Evolutionary conservation across 1,284 basidiomycete species (phyloP).

Genomic region (Sanguinoderma infundibulare): DNA sequence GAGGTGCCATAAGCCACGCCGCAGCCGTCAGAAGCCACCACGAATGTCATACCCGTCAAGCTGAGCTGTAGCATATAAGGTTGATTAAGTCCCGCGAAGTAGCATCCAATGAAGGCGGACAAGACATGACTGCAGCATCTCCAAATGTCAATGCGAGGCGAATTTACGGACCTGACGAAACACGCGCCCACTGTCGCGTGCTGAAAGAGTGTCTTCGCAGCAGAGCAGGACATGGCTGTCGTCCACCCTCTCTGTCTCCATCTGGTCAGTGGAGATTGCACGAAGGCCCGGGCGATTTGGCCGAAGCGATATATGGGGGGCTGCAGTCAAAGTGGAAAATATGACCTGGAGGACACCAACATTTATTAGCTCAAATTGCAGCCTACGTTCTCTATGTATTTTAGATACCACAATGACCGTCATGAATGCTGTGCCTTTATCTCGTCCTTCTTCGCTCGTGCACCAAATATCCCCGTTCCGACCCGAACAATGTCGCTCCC

Average conservation of each 20-base stretch:
- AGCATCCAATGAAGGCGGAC: no score
- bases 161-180: no score
- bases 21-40: slow-evolving; percentile 54
- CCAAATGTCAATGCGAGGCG: no score
- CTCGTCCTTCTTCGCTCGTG: slow-evolving; percentile 56
- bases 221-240: neutral
- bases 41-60: slow-evolving; percentile 50
- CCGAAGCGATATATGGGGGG: neutral
- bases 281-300: neutral
- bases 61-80: slow-evolving; percentile 37
- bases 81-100: no score
- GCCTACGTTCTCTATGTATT: neutral
- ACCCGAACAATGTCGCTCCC: slow-evolving; percentile 92
- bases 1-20: slow-evolving; percentile 57
- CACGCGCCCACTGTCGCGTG: neutral
- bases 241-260: neutral
- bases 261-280: neutral
- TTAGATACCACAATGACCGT: neutral
- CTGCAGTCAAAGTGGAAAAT: neutral
- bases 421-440: slow-evolving; percentile 4
- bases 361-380: no score
- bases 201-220: neutral
- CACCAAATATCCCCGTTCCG: slow-evolving; percentile 91
- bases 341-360: no score
- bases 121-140: no score